Percentiles rank a stretch among this genome's conserved stretches.
Conservation (phyloP, 2,329 filamentous ascomycete genomes). For the Nemania sp. region DNA sequence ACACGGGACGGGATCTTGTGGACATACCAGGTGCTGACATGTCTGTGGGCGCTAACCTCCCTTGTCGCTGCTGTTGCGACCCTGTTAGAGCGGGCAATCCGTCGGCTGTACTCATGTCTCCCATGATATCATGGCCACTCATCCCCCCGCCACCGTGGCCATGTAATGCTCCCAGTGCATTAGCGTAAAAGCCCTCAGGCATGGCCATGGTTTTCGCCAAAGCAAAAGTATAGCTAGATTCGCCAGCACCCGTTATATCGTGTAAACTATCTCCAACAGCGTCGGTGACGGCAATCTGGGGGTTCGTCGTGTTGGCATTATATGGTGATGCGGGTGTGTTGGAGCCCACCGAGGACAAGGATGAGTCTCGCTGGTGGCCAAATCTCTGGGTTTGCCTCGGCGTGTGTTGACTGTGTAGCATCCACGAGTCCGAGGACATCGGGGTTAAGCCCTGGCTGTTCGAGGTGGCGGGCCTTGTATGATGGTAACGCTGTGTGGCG, state of each 20-base stretch:
- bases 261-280: slow-evolving; percentile 60
- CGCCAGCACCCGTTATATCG: slow-evolving; percentile 56
- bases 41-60: slow-evolving; percentile 61
- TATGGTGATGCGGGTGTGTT: slow-evolving; percentile 71
- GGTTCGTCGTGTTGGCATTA: slow-evolving; percentile 66
- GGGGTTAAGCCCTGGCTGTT: slow-evolving; percentile 45
- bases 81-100: slow-evolving; percentile 39
- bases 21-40: slow-evolving; percentile 53
- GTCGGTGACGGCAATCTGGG: slow-evolving; percentile 68
- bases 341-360: slow-evolving; percentile 70
- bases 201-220: slow-evolving; percentile 59
- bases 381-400: slow-evolving; percentile 51
- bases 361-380: slow-evolving; percentile 70
- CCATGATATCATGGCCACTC: slow-evolving; percentile 28
- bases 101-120: slow-evolving; percentile 34
- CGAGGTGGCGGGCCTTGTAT: slow-evolving; percentile 35
- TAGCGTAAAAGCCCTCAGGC: slow-evolving; percentile 55
- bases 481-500: slow-evolving; percentile 45
- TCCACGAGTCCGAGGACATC: slow-evolving; percentile 51
- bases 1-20: slow-evolving; percentile 63
- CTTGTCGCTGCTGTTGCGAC: slow-evolving; percentile 50
- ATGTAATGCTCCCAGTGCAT: slow-evolving; percentile 46
- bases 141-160: slow-evolving; percentile 47
- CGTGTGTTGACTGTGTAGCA: slow-evolving; percentile 48
- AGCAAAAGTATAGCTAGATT: slow-evolving; percentile 57